Evolutionary conservation across 208 protist genomes (phyloP), one percentile per base, ranked within the genome.

Genomic region (Trypanosoma scelopori): DNA sequence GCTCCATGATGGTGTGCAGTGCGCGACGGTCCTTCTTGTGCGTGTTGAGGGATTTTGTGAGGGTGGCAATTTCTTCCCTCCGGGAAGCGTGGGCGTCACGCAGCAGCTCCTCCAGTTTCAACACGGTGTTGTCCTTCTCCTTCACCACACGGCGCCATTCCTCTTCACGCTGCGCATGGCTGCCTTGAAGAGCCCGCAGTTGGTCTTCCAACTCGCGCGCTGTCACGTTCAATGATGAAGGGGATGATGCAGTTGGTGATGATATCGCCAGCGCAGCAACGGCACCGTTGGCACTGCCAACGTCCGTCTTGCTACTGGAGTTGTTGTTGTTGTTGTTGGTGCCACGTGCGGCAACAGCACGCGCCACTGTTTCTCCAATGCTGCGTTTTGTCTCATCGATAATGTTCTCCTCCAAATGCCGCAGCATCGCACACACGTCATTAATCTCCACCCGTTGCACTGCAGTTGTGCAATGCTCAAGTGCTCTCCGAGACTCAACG

Each of bases 1-100:
- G 76, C 65, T 97, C 87, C 74, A 97, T 71, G n/a, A 97, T 97
- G 20, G 78, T 94, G 61, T 79, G 76, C 16, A 97, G 70, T 5
- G 93, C 93, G 9, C 69, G 71, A 2, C 83, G 71, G 56, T 97
- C 93, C 64, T 91, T 93, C 45, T 78, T 75, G 18, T 93, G 85
- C 23, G 74, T 76, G 20, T 72, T 62, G 16, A 81, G 63, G 2
- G 58, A 46, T 23, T 52, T 62, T 48, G 62, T 65, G 42, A 68
- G 62, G 6, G 15, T 28, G 0, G 37, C 47, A 12, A 77, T n/a
- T 23, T 71, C 64, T 16, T 62, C 66, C 7, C 61, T 43, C 6
- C 78, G 37, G 37, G 68, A 51, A 13, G 13, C 27, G 9, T 57
- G 25, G 2, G n/a, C 0, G 18, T 2, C 18, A 28, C 28, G 48